Evolutionary conservation across 2,329 filamentous ascomycete species (phyloP), one percentile per base, ranked within the genome.

Genomic region (Laburnicola sp.): DNA sequence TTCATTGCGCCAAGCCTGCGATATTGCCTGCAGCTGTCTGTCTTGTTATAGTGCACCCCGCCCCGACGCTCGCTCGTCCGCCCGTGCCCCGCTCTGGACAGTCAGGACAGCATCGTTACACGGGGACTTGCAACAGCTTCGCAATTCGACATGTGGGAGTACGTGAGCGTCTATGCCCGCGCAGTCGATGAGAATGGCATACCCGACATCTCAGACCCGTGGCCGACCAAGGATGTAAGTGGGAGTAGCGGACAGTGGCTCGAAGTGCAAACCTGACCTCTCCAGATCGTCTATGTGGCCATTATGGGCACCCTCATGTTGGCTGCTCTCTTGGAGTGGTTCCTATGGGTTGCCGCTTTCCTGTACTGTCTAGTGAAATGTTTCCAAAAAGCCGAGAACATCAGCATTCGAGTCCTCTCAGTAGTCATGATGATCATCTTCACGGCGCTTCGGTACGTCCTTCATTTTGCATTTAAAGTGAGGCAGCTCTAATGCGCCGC

Each of bases 291-390:
- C 50, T 97, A 95, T 70, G 87, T 92, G 6, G 78, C 86, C 49
- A 87, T 97, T 59, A 82, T 97, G 31, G 89, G 89, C 16, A 74
- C 87, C 5, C 79, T 97, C 43, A 91, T 97, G 86, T 65, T 94
- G 23, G 89, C 88, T 52, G 93, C 93, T 2, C 80, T 91, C 27
- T 78, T 97, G 6, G 93, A 97, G 76, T 97, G 94, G 91, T 86
- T 96, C 54, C 82, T 97, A 10, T 97, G 92, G 91, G 81, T 97
- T 35, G 85, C 88, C n/a, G 91, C 93, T 3, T 97, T 97, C 69
- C 70, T 94, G 56, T 97, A 97, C 74, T 97, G 93, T 69, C 78
- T 97, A 1, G 77, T 85, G 67, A 96, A 97, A 71, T 91, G 93
- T 27, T 96, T 88, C 65, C 79, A 84, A 58, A 97, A 97, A 72